These are phyloP conservation scores for Endocladia muricata DNA, from an alignment of 31 red algal genomes.

Conservation along the genomic window DNA sequence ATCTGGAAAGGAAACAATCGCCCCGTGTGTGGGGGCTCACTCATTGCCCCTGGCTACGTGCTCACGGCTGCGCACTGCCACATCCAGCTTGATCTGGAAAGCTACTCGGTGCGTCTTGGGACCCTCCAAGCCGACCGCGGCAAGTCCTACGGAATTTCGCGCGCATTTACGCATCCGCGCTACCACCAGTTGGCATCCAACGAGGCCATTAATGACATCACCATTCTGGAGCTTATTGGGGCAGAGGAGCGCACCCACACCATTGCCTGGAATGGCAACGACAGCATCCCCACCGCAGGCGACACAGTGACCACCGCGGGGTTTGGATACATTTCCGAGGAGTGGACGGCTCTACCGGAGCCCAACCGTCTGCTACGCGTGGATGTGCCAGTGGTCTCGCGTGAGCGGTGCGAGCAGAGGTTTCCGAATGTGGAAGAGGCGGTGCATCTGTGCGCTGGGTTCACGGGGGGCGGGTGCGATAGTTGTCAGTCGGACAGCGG, in stretches of 20 bases:
- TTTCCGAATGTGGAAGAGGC: conserved; percentile 19
- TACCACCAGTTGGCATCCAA: conserved; percentile 23
- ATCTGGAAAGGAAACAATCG: conserved; percentile 24
- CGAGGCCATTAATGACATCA: conserved; percentile 47
- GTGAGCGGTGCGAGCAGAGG: background rate
- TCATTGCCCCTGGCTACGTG: conserved; percentile 28
- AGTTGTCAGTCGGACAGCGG: conserved; percentile 70
- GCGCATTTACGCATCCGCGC: conserved; percentile 25
- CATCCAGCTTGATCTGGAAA: conserved; percentile 8
- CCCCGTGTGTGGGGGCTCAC: conserved; percentile 41
- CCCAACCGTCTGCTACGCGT: conserved; percentile 41
- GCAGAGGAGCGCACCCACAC: background rate
- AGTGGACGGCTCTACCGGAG: conserved; percentile 21
- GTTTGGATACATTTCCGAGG: conserved; percentile 46
- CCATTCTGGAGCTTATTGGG: conserved; percentile 23
- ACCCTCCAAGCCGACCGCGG: background rate
- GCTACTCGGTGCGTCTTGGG: conserved; percentile 22
- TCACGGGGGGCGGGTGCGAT: conserved; percentile 53
- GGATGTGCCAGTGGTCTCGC: conserved; percentile 29
- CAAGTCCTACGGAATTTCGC: background rate
- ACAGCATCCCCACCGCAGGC: conserved; percentile 15
- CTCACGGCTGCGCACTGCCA: conserved; percentile 54
- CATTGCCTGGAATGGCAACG: conserved; percentile 27
- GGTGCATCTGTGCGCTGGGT: conserved; percentile 69
- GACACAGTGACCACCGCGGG: conserved; percentile 46